Conservation (phyloP, 345 rosid species). For the Dovyalis caffra region DNA sequence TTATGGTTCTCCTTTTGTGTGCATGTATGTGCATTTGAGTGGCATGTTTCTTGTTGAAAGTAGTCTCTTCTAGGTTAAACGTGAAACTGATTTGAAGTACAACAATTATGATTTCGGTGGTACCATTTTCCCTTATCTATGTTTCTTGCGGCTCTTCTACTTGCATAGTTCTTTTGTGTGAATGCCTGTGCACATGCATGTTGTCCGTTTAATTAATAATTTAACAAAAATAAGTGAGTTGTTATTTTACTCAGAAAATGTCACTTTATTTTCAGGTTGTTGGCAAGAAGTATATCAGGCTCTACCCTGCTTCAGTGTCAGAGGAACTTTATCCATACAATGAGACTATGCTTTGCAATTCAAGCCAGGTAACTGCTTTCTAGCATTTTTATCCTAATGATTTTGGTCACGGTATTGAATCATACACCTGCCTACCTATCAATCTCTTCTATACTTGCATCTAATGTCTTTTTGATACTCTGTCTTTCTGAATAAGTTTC, state of each 20-base stretch:
- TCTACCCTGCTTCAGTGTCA: slow-evolving; percentile 62
- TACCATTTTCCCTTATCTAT: background rate
- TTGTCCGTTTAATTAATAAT: background rate
- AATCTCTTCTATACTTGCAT: background rate
- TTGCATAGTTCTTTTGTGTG: too few species aligned
- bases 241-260: slow-evolving; percentile 2
- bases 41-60: background rate
- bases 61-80: background rate
- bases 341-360: slow-evolving; percentile 87
- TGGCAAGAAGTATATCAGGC: slow-evolving; percentile 87
- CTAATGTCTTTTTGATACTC: background rate
- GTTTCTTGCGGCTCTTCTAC: background rate
- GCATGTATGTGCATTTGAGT: background rate
- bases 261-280: slow-evolving; percentile 58
- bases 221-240: background rate
- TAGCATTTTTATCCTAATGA: background rate
- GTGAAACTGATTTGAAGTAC: background rate
- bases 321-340: slow-evolving; percentile 80
- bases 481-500: background rate
- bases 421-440: too few species aligned
- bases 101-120: background rate
- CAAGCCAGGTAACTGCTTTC: slow-evolving; percentile 69
- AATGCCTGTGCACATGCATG: too few species aligned
- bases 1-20: background rate
- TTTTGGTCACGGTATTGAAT: background rate